A percentile compares a stretch with the other conserved stretches of the same genome.
Evolutionary conservation across 1,139 yeast genomes (phyloP).

Genomic region (Hansenula anomala): DNA sequence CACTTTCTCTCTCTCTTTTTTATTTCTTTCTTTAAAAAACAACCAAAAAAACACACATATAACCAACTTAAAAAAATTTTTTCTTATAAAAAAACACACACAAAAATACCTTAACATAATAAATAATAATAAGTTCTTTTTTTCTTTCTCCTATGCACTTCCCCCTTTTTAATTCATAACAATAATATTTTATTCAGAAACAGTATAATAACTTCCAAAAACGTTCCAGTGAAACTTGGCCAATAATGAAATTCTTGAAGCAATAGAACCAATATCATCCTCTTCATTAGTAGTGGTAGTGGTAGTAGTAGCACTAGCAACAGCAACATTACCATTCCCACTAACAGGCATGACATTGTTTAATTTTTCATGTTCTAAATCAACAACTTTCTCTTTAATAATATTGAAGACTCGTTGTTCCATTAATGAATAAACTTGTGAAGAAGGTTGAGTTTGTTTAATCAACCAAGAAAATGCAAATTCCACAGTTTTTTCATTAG

Average conservation of each 20-base stretch:
- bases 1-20: no score
- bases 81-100: no score
- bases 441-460: conserved; percentile 79
- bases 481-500: conserved; percentile 40
- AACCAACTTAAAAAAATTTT: no score
- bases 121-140: no score
- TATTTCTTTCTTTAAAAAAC: no score
- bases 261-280: conserved; percentile 19
- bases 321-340: conserved; percentile 3
- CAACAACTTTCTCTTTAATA: conserved; percentile 9
- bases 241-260: conserved; percentile 36
- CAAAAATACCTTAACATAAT: no score
- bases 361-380: not conserved
- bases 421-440: conserved; percentile 75
- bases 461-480: conserved; percentile 78
- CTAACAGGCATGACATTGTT: conserved; percentile 13
- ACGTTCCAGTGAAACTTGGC: conserved; percentile 72
- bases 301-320: conserved; percentile 1
- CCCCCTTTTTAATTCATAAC: no score
- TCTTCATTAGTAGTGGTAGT: conserved; percentile 7
- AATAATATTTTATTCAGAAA: no score
- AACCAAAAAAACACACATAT: no score
- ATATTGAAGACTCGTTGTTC: conserved; percentile 59
- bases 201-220: conserved; percentile 48
- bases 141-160: no score